These are phyloP conservation scores for Cryptococcus sp. DNA, from an alignment of 1,284 basidiomycete species.

Conservation along the genomic window DNA sequence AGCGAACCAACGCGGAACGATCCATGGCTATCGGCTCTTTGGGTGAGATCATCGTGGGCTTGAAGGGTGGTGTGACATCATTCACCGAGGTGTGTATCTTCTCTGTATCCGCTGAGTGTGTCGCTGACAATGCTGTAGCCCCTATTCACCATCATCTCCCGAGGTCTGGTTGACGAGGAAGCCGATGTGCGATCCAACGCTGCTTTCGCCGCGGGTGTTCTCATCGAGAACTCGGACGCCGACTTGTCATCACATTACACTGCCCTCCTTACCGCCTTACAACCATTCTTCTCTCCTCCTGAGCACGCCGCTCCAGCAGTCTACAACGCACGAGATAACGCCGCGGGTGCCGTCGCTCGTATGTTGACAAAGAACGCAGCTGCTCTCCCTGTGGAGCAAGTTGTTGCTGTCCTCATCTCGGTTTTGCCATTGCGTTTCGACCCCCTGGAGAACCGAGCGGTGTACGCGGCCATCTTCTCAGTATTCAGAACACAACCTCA, in stretches of 20 bases:
- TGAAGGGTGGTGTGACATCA: slow-evolving; percentile 83
- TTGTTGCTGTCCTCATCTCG: slow-evolving; percentile 78
- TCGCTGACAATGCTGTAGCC: slow-evolving; percentile 43
- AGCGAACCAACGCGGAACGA: slow-evolving; percentile 83
- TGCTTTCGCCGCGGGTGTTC: slow-evolving; percentile 88
- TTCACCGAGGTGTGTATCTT: slow-evolving; percentile 65
- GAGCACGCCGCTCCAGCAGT: slow-evolving; percentile 60
- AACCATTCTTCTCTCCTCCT: slow-evolving; percentile 75
- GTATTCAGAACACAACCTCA: slow-evolving; percentile 75
- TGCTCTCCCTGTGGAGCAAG: slow-evolving; percentile 82
- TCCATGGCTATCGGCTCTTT: slow-evolving; percentile 92
- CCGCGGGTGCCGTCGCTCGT: slow-evolving; percentile 86
- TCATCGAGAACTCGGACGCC: slow-evolving; percentile 81
- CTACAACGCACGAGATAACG: slow-evolving; percentile 92
- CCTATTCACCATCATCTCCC: slow-evolving; percentile 80
- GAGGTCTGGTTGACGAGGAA: slow-evolving; percentile 80
- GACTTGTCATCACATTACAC: slow-evolving; percentile 85
- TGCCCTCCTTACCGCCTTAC: slow-evolving; percentile 74
- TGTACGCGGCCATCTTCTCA: slow-evolving; percentile 87
- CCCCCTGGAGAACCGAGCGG: slow-evolving; percentile 82
- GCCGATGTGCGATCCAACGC: slow-evolving; percentile 94
- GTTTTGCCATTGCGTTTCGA: slow-evolving; percentile 88
- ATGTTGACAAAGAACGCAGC: slow-evolving; percentile 80
- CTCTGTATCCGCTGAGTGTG: background rate
- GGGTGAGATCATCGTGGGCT: slow-evolving; percentile 92